Percentiles rank a stretch among this genome's conserved stretches.
Conservation (phyloP, 1,284 basidiomycete genomes). For the Pascua sp. region DNA sequence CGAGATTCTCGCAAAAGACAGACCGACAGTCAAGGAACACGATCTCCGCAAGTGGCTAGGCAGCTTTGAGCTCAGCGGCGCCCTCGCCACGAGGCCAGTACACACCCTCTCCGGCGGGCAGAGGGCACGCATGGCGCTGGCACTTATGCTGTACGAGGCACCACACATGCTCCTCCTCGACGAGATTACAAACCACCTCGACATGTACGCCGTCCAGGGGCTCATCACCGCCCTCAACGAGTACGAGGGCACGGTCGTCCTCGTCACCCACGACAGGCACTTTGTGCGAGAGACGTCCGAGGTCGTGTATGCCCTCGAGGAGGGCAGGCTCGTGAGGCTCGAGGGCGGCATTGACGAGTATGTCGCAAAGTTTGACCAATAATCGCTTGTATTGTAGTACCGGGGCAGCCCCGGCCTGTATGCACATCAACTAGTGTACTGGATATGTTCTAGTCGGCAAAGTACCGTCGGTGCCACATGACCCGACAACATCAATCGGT, state of each 20-base stretch:
- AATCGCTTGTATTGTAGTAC: too few relatives aligned
- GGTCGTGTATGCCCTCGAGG: conserved; percentile 14
- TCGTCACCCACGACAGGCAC: conserved; percentile 65
- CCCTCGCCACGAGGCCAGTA: conserved; percentile 42
- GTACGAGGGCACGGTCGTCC: conserved; percentile 60
- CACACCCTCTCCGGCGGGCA: conserved; percentile 49
- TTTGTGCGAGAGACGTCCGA: conserved; percentile 20
- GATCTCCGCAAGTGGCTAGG: conserved; percentile 55
- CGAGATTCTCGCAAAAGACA: conserved; percentile 1
- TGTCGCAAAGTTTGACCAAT: conserved; percentile 8
- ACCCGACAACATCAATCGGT: too few relatives aligned
- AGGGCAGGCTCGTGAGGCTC: conserved; percentile 9
- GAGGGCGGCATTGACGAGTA: conserved; percentile 21
- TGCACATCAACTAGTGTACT: too few relatives aligned
- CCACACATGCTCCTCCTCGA: conserved; percentile 56
- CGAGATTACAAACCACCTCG: conserved; percentile 68
- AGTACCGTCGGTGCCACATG: not conserved
- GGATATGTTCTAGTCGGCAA: too few relatives aligned
- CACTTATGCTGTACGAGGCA: conserved; percentile 36
- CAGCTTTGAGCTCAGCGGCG: conserved; percentile 55
- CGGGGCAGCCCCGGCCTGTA: too few relatives aligned
- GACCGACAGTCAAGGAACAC: conserved; percentile 43
- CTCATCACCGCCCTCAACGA: conserved; percentile 57
- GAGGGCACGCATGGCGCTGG: conserved; percentile 51
- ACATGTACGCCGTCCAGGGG: conserved; percentile 62